Percentiles rank a stretch among this genome's conserved stretches.
Conservation (phyloP, 345 rosid genomes). For the Laguncularia racemosa region DNA sequence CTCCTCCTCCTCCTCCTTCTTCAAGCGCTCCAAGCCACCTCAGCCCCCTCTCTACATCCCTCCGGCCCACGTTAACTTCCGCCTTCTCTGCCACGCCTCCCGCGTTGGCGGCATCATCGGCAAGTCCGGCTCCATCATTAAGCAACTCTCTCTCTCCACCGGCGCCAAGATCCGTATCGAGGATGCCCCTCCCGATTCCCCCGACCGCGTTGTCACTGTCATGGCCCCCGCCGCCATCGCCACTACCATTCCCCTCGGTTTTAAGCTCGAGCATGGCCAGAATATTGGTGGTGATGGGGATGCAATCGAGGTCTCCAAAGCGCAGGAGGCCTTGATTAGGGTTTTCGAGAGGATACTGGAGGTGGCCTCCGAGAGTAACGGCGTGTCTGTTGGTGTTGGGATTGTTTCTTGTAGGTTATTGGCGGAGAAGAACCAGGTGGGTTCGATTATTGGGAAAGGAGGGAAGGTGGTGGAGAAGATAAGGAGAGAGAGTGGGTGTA, state of each 20-base stretch:
- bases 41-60: slow-evolving; percentile 35
- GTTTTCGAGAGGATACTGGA: slow-evolving; percentile 69
- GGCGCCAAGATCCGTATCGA: slow-evolving; percentile 78
- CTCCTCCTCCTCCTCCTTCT: slow-evolving; percentile 26
- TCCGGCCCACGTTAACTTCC: slow-evolving; percentile 54
- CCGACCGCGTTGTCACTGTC: slow-evolving; percentile 65
- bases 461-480: slow-evolving; percentile 77
- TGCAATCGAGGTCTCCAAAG: slow-evolving; percentile 56
- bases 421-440: slow-evolving; percentile 63
- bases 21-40: slow-evolving; percentile 52
- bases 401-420: slow-evolving; percentile 64
- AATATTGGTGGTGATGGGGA: slow-evolving; percentile 13
- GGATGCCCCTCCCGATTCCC: slow-evolving; percentile 52
- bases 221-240: slow-evolving; percentile 27
- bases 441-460: slow-evolving; percentile 83
- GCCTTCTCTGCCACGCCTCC: slow-evolving; percentile 61
- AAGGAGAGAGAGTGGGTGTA: slow-evolving; percentile 66
- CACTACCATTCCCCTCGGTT: slow-evolving; percentile 14
- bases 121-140: slow-evolving; percentile 70
- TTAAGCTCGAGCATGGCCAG: slow-evolving; percentile 3
- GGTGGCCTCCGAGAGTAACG: slow-evolving; percentile 49
- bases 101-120: slow-evolving; percentile 85
- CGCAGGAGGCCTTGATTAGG: slow-evolving; percentile 68
- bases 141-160: slow-evolving; percentile 66
- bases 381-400: slow-evolving; percentile 20